Evolutionary conservation across 768 basidiomycete species (phyloP).

Genomic region (Mycena polygramma): DNA sequence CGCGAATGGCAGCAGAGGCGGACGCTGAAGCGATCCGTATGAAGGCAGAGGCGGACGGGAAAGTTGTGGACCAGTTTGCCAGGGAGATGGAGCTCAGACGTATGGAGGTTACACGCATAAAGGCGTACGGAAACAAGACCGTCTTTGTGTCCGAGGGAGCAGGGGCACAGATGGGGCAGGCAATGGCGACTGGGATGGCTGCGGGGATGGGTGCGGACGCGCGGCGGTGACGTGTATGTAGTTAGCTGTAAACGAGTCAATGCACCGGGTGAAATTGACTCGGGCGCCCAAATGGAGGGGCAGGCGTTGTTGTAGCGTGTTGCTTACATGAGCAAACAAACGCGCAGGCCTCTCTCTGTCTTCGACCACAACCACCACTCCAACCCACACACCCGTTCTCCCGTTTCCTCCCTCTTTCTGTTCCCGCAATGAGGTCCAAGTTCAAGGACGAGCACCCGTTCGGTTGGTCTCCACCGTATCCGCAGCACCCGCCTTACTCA

Average conservation of each 20-base stretch:
- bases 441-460: constrained; percentile 99
- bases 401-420: constrained; percentile 37
- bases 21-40: constrained; percentile 77
- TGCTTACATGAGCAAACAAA: constrained; percentile 3
- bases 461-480: constrained; percentile 66
- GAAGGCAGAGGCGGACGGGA: constrained; percentile 73
- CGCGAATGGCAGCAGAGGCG: constrained; percentile 79
- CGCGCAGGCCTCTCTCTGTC: constrained; percentile 23
- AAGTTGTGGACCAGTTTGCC: constrained; percentile 75
- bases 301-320: constrained; percentile 23
- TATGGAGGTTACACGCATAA: constrained; percentile 71
- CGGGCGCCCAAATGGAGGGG: background rate
- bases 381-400: constrained; percentile 41
- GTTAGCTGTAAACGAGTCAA: background rate
- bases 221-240: constrained; percentile 9
- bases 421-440: constrained; percentile 83
- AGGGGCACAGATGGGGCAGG: constrained; percentile 69
- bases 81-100: constrained; percentile 82
- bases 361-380: constrained; percentile 42
- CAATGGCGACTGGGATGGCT: constrained; percentile 80
- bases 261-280: background rate
- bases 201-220: constrained; percentile 67
- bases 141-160: constrained; percentile 76
- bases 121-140: constrained; percentile 77
- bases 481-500: constrained; percentile 48